These are phyloP conservation scores for Cryptococcus deneoformans DNA, from an alignment of 1,284 basidiomycete species.

Conservation along the genomic window DNA sequence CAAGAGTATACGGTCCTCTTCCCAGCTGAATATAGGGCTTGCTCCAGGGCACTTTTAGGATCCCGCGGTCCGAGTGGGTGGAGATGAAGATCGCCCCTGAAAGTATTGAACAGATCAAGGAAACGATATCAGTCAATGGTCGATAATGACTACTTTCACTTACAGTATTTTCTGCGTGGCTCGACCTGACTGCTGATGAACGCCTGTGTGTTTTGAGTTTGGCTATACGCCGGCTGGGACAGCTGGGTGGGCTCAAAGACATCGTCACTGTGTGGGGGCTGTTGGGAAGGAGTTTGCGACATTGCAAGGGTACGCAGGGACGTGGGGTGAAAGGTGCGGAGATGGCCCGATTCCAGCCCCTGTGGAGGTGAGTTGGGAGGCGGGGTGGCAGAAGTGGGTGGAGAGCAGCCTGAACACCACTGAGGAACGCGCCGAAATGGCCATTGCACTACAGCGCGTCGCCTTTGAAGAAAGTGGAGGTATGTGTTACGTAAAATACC, in stretches of 20 bases:
- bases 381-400: too few relatives aligned
- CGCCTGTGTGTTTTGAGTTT: conserved; percentile 35
- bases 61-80: conserved; percentile 34
- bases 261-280: conserved; percentile 21
- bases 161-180: conserved; percentile 47
- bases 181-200: conserved; percentile 40
- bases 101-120: background rate
- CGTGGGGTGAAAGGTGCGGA: background rate
- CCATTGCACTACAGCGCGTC: too few relatives aligned
- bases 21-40: conserved; percentile 40
- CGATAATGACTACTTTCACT: conserved; percentile 9
- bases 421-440: too few relatives aligned
- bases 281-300: conserved; percentile 13
- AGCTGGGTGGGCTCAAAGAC: conserved; percentile 43
- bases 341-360: background rate
- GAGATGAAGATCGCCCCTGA: conserved; percentile 50
- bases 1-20: conserved; percentile 27
- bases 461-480: too few relatives aligned
- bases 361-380: too few relatives aligned
- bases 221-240: conserved; percentile 35
- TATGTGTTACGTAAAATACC: too few relatives aligned
- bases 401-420: too few relatives aligned
- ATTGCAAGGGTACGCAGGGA: conserved; percentile 7
- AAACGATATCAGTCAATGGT: background rate
- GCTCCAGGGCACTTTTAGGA: conserved; percentile 48